Conservation (phyloP, 1,284 basidiomycete genomes). For the Rhodotorula glutinis region DNA sequence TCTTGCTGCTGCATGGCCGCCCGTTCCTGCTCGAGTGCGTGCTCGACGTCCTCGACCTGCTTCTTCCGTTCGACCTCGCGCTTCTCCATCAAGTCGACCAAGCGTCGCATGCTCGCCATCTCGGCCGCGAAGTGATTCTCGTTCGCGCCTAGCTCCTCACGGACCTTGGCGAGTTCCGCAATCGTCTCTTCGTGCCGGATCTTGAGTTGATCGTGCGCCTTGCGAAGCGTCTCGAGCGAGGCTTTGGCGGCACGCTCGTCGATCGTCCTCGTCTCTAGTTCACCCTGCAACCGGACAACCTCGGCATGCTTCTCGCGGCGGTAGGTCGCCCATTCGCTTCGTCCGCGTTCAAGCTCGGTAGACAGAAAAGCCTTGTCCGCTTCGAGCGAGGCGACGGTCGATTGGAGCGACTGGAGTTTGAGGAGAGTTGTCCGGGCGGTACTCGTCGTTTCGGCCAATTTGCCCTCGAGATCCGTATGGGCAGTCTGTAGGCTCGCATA, state of each 20-base stretch:
- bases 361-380: constrained; percentile 55
- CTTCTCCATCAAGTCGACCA: constrained; percentile 75
- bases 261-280: constrained; percentile 65
- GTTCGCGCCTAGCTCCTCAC: constrained; percentile 69
- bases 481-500: constrained; percentile 29
- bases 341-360: constrained; percentile 32
- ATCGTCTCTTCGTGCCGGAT: constrained; percentile 67
- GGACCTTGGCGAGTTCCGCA: constrained; percentile 66
- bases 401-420: constrained; percentile 32
- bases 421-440: constrained; percentile 34
- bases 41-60: constrained; percentile 72
- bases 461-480: constrained; percentile 34
- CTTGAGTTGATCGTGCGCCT: constrained; percentile 62
- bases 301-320: constrained; percentile 57
- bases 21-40: constrained; percentile 68
- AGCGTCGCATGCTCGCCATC: constrained; percentile 63
- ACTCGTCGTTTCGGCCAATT: constrained; percentile 24
- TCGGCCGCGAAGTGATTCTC: constrained; percentile 74
- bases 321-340: constrained; percentile 31
- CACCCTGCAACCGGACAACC: constrained; percentile 66
- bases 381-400: constrained; percentile 33
- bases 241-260: constrained; percentile 61
- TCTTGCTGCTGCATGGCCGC: constrained; percentile 67
- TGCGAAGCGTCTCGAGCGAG: constrained; percentile 66
- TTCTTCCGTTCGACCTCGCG: constrained; percentile 73